These are phyloP conservation scores for Tetrapisispora taiwanensis DNA, from an alignment of 805 yeast genomes.

Conservation along the genomic window DNA sequence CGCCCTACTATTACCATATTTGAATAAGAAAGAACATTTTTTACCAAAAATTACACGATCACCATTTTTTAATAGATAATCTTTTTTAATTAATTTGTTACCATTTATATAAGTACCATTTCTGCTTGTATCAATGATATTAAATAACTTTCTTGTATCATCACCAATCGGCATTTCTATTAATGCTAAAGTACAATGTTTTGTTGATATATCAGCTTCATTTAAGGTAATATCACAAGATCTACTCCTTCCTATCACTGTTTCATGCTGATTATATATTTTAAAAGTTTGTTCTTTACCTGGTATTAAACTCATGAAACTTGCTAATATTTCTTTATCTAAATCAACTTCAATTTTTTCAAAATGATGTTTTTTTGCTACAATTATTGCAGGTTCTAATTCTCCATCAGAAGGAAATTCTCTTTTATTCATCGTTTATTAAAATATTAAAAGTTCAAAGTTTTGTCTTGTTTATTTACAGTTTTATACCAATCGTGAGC, in stretches of 20 bases:
- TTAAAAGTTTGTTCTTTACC: slow-evolving; percentile 24
- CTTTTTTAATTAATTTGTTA: slow-evolving; percentile 37
- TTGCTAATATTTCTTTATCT: slow-evolving; percentile 9
- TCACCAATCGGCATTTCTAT: slow-evolving; percentile 32
- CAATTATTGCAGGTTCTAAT: background rate
- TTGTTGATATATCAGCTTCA: slow-evolving; percentile 56
- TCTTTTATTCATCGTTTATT: background rate
- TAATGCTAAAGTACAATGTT: slow-evolving; percentile 47
- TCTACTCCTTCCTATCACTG: slow-evolving; percentile 46
- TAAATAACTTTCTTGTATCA: slow-evolving; percentile 29
- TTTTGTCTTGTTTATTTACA: too few species aligned
- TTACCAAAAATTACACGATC: slow-evolving; percentile 52
- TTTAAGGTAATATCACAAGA: slow-evolving; percentile 45
- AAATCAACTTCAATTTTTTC: background rate
- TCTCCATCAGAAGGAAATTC: background rate
- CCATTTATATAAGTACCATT: slow-evolving; percentile 65
- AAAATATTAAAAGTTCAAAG: too few species aligned
- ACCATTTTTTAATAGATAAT: slow-evolving; percentile 47
- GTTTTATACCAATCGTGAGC: too few species aligned
- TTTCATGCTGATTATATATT: slow-evolving; percentile 28
- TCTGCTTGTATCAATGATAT: slow-evolving; percentile 44
- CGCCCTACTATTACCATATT: slow-evolving; percentile 24
- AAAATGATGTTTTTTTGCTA: background rate
- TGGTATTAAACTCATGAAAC: slow-evolving; percentile 25
- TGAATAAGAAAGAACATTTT: slow-evolving; percentile 41